These are phyloP conservation scores for Populus hybrid DNA, from an alignment of 441 rosid species.

Conservation along the genomic window DNA sequence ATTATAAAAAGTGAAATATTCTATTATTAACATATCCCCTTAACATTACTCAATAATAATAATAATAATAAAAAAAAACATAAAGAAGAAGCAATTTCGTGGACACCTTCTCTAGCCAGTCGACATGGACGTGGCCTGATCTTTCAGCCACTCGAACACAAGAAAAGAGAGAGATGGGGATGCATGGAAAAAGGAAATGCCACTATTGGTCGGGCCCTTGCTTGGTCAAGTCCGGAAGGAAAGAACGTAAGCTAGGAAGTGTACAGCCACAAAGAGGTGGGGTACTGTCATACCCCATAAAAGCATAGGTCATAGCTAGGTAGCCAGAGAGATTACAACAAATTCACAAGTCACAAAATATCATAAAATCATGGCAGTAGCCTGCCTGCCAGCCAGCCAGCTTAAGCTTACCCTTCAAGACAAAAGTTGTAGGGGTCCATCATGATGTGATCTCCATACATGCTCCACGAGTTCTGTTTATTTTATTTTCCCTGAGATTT, in stretches of 20 bases:
- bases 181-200: neutral
- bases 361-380: neutral
- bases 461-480: constrained; percentile 20
- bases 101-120: neutral
- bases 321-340: neutral
- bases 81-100: neutral
- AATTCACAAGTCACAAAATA: neutral
- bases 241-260: neutral
- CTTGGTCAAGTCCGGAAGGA: neutral
- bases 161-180: too few relatives aligned
- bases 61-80: too few relatives aligned
- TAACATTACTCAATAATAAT: too few relatives aligned
- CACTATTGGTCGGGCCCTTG: neutral
- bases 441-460: constrained; percentile 12
- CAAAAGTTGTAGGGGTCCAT: constrained; percentile 30
- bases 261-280: neutral
- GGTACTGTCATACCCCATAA: neutral
- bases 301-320: neutral
- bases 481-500: neutral
- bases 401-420: neutral
- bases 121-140: neutral
- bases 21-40: too few relatives aligned
- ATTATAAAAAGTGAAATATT: too few relatives aligned
- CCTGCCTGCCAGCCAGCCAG: neutral
- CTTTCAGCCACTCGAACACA: too few relatives aligned